Evolutionary conservation across 495 filamentous ascomycete genomes (phyloP), one percentile per base, ranked within the genome.

Genomic region (Thermochaetoides thermophila): DNA sequence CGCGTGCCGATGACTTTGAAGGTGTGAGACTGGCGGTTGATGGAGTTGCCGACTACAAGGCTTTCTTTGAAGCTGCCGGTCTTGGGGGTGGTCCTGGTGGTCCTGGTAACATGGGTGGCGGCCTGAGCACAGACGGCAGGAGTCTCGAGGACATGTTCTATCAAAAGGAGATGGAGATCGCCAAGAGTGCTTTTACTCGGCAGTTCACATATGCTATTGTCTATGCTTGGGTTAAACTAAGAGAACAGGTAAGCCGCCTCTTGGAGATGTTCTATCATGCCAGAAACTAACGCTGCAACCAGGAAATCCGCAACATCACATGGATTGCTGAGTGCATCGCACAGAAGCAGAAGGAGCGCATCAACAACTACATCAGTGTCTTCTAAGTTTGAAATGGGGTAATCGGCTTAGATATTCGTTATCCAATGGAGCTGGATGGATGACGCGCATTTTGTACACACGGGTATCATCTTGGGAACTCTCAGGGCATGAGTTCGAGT

Each of bases 321-420:
- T 99, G 89, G 89, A 99, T 99, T 50, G 76, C 91, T 7, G 89
- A 99, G 58, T 99, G 89, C 61, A 99, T 99, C 73, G 89, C 89
- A 29, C 89, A 99, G 60, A 92, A 93, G 65, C 89, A 99, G 67
- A 99, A 96, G 63, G 89, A 99, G 58, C 73, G 89, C 54, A 96
- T 99, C 52, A 75, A 78, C 44, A 99, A 95, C 56, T 99, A 94
- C 57, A 96, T 97, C 51, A 94, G 84, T 59, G 86, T 96, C 38
- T 93, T 96, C 48, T 65, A 29, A 65, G 38, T 34, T 4, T 22
- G n/a, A 15, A 11, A 32, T 32, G 17, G n/a, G n/a, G n/a, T n/a
- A n/a, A n/a, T n/a, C n/a, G n/a, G n/a, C n/a, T n/a, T n/a, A n/a
- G n/a, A n/a, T n/a, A n/a, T n/a, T n/a, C n/a, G n/a, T n/a, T n/a